Conservation (phyloP, 352 stramenopile genomes). For the Phytophthora crassamura region DNA sequence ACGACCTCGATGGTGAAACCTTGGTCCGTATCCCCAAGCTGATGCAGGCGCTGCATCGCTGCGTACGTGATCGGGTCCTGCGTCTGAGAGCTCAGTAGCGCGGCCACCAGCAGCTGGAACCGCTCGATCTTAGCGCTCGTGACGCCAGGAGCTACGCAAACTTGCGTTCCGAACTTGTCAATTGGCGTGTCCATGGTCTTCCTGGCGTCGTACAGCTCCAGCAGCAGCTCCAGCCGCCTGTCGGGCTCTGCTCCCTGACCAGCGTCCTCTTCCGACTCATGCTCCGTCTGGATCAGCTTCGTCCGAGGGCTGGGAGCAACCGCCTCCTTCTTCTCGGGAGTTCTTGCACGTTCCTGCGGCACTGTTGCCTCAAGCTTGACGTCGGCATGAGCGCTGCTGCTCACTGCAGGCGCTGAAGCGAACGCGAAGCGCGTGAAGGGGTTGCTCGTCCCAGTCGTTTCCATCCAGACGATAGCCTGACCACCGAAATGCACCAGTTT, state of each 20-base stretch:
- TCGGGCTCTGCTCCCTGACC: conserved; percentile 3
- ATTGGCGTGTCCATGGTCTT: conserved; percentile 55
- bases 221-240: conserved; percentile 45
- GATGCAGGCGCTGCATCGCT: conserved; percentile 76
- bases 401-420: conserved; percentile 9
- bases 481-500: conserved; percentile 2
- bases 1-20: conserved; percentile 62
- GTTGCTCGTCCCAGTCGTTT: conserved; percentile 42
- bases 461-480: conserved; percentile 16
- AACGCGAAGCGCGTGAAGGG: conserved; percentile 76
- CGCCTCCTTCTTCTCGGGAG: not conserved
- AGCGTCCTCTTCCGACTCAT: not conserved
- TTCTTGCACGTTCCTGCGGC: conserved; percentile 26
- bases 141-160: conserved; percentile 47
- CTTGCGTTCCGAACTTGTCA: conserved; percentile 74
- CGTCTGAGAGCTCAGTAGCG: conserved; percentile 79
- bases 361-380: conserved; percentile 17
- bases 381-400: conserved; percentile 14
- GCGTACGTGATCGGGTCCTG: conserved; percentile 71
- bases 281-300: conserved; percentile 23
- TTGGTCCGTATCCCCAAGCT: conserved; percentile 31
- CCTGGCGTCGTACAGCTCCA: conserved; percentile 43
- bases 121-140: conserved; percentile 39
- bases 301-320: conserved; percentile 1
- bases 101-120: conserved; percentile 72